These are phyloP conservation scores for Alloteropsis angusta DNA, from an alignment of 202 grass and related monocot species.

Conservation along the genomic window DNA sequence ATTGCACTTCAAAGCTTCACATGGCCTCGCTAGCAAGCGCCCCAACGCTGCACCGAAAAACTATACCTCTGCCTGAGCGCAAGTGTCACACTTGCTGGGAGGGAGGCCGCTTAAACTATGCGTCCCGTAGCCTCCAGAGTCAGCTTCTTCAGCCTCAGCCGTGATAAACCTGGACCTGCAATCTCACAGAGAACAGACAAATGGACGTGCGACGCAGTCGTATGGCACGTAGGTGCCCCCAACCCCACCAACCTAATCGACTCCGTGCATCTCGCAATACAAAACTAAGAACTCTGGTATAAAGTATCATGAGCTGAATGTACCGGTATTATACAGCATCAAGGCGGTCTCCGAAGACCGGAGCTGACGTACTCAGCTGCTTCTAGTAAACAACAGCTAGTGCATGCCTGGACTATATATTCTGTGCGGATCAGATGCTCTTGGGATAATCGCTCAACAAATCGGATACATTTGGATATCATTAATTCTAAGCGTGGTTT, in stretches of 20 bases:
- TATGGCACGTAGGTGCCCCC: constrained; percentile 4
- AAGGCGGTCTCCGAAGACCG: neutral
- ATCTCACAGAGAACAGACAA: constrained; percentile 5
- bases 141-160: constrained; percentile 22
- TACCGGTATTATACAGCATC: neutral
- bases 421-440: constrained; percentile 13
- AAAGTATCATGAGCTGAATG: neutral
- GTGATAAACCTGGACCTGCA: constrained; percentile 11
- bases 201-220: constrained; percentile 39
- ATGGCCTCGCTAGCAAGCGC: constrained; percentile 27
- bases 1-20: constrained; percentile 25
- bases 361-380: neutral
- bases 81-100: constrained; percentile 15
- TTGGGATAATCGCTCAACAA: neutral
- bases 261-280: constrained; percentile 25
- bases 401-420: constrained; percentile 23
- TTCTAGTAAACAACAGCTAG: constrained; percentile 28
- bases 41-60: constrained; percentile 2
- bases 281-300: neutral
- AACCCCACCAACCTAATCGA: neutral
- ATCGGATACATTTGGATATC: neutral
- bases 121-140: neutral
- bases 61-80: neutral
- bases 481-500: constrained; percentile 8
- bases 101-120: neutral